Percentiles rank a stretch among this genome's conserved stretches.
These are phyloP conservation scores for Neocucurbitaria cava DNA, from an alignment of 2,329 filamentous ascomycete species.

Conservation along the genomic window DNA sequence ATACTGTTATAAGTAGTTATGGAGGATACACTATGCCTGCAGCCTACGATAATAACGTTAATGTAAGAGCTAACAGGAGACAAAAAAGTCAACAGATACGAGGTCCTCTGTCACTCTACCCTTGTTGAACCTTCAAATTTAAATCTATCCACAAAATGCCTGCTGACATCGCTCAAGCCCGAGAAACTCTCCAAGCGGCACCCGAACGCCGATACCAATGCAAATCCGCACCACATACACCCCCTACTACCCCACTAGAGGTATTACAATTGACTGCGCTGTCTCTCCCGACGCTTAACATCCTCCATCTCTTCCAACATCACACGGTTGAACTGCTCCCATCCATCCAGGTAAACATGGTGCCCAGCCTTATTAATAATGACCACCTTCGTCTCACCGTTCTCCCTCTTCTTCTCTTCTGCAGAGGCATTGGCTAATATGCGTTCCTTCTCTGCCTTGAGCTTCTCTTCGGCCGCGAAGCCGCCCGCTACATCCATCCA, in stretches of 20 bases:
- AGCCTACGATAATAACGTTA: no score
- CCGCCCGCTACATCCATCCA: constrained; percentile 98
- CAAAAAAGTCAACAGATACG: no score
- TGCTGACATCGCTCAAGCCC: background rate
- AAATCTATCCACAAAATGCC: background rate
- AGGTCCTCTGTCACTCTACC: no score
- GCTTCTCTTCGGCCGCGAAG: constrained; percentile 77
- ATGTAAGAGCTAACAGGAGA: no score
- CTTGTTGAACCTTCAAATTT: background rate
- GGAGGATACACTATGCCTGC: no score
- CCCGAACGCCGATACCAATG: constrained; percentile 8
- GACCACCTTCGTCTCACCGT: constrained; percentile 81
- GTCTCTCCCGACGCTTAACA: constrained; percentile 54
- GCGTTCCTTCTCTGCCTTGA: constrained; percentile 71
- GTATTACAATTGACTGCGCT: constrained; percentile 4
- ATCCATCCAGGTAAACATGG: constrained; percentile 74
- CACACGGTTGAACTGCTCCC: constrained; percentile 72
- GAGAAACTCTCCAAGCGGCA: background rate
- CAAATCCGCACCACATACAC: constrained; percentile 2
- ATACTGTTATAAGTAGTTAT: no score
- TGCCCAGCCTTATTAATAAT: constrained; percentile 76
- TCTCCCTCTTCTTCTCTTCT: constrained; percentile 74
- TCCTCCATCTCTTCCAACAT: constrained; percentile 72
- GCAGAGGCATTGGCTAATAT: constrained; percentile 67
- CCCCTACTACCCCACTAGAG: background rate